Conservation (phyloP, 495 filamentous ascomycete genomes). For the Penicillium coffeae region DNA sequence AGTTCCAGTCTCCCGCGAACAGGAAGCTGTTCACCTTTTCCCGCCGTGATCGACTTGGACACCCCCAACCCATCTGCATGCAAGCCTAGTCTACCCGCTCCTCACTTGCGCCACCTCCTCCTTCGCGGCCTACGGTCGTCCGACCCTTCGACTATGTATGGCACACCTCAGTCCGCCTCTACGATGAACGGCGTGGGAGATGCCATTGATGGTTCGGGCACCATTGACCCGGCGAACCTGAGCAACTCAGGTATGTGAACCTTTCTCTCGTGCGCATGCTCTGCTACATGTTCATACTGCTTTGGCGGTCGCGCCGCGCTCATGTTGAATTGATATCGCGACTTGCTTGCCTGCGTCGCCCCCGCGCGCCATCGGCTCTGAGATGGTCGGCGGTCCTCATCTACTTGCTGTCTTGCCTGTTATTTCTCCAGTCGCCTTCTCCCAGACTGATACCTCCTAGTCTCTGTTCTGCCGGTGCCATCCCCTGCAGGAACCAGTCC, state of each 20-base stretch:
- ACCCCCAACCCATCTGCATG: constrained; percentile 17
- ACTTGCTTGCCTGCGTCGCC: constrained; percentile 6
- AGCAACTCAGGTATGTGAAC: constrained; percentile 56
- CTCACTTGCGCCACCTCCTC: constrained; percentile 22
- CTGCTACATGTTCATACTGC: too few species aligned
- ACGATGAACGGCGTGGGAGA: constrained; percentile 60
- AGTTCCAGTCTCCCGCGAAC: constrained; percentile 18
- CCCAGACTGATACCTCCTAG: constrained; percentile 43
- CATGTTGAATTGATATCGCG: constrained; percentile 2
- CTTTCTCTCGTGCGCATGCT: constrained; percentile 3
- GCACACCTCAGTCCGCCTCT: constrained; percentile 47
- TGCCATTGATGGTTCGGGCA: constrained; percentile 68
- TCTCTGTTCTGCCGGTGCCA: constrained; percentile 41
- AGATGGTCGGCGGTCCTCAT: neutral
- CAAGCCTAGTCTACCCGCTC: constrained; percentile 23
- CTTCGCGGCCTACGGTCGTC: constrained; percentile 34
- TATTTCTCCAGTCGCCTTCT: constrained; percentile 20
- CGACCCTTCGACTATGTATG: constrained; percentile 49
- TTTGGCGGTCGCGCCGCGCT: too few species aligned
- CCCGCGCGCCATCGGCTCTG: constrained; percentile 2
- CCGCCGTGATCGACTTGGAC: constrained; percentile 18
- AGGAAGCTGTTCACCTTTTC: constrained; percentile 13
- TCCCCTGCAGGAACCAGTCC: constrained; percentile 50
- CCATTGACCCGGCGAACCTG: constrained; percentile 75
- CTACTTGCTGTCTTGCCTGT: constrained; percentile 1